Percentiles rank a stretch among this genome's conserved stretches.
phyloP scores from a whole-genome alignment of 108 stramenopile genomes.

The Ochromonas danica region DNA sequence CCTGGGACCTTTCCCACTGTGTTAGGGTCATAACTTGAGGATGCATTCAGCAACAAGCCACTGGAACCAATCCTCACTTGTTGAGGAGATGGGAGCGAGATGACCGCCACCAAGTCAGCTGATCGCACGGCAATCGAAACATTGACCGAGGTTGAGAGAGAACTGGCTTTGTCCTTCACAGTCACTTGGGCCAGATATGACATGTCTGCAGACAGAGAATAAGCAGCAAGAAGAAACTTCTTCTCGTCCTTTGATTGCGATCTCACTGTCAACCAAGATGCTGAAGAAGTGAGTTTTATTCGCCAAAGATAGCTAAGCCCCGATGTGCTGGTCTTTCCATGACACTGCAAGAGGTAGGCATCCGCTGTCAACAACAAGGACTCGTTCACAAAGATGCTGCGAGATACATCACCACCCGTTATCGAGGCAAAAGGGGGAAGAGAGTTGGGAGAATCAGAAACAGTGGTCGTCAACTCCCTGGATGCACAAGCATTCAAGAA shows the following conservation, averaged over 20 bases:
- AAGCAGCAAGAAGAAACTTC: background rate
- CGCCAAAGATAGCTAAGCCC: conserved; percentile 1
- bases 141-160: background rate
- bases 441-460: conserved; percentile 13
- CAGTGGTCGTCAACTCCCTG: background rate
- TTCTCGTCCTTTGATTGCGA: background rate
- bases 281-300: background rate
- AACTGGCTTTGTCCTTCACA: background rate
- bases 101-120: background rate
- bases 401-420: background rate
- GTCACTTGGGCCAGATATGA: background rate
- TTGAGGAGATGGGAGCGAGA: background rate
- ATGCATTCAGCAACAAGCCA: background rate
- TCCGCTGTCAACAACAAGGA: background rate
- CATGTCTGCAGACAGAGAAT: background rate
- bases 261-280: conserved; percentile 2
- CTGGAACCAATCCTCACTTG: background rate
- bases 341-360: background rate
- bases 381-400: background rate
- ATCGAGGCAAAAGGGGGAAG: conserved; percentile 3
- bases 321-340: conserved; percentile 14
- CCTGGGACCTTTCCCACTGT: background rate
- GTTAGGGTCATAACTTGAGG: background rate
- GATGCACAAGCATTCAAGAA: conserved; percentile 2
- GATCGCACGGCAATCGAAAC: background rate